Conservation (phyloP, 805 yeast genomes). For the Sugiyamaella floridensis region DNA sequence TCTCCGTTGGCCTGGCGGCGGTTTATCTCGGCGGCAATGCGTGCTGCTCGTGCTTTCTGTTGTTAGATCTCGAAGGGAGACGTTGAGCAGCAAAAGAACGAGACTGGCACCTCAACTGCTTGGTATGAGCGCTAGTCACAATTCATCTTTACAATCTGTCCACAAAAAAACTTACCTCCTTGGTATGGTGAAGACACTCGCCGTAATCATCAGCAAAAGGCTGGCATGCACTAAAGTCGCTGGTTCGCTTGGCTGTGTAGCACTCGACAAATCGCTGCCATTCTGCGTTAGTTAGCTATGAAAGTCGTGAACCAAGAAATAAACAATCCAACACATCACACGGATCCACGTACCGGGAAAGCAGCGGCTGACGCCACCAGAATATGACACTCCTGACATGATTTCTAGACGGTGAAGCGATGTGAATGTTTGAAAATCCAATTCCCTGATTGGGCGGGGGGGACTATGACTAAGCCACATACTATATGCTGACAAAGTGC, state of each 20-base stretch:
- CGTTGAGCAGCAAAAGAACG: no score
- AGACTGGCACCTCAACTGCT: no score
- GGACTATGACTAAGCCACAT: neutral
- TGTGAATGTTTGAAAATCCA: slow-evolving; percentile 1
- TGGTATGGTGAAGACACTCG: slow-evolving; percentile 45
- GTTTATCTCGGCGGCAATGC: slow-evolving; percentile 25
- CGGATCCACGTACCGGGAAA: slow-evolving; percentile 32
- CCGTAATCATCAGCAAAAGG: slow-evolving; percentile 41
- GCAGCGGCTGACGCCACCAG: slow-evolving; percentile 43
- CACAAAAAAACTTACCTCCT: slow-evolving; percentile 29
- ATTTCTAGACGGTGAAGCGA: neutral
- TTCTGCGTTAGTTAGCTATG: slow-evolving; percentile 19
- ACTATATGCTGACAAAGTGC: neutral
- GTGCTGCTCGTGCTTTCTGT: slow-evolving; percentile 24
- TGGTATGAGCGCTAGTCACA: neutral
- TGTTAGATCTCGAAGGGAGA: neutral
- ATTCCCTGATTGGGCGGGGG: neutral
- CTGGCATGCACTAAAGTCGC: slow-evolving; percentile 34
- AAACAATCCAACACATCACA: neutral
- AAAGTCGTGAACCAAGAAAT: neutral
- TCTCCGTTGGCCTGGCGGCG: slow-evolving; percentile 20
- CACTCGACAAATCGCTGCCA: slow-evolving; percentile 44
- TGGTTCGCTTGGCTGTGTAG: slow-evolving; percentile 36
- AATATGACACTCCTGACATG: slow-evolving; percentile 35
- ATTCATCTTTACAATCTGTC: neutral